phyloP scores from a whole-genome alignment of 495 filamentous ascomycete genomes.

The Trypethelium eluteriae region DNA sequence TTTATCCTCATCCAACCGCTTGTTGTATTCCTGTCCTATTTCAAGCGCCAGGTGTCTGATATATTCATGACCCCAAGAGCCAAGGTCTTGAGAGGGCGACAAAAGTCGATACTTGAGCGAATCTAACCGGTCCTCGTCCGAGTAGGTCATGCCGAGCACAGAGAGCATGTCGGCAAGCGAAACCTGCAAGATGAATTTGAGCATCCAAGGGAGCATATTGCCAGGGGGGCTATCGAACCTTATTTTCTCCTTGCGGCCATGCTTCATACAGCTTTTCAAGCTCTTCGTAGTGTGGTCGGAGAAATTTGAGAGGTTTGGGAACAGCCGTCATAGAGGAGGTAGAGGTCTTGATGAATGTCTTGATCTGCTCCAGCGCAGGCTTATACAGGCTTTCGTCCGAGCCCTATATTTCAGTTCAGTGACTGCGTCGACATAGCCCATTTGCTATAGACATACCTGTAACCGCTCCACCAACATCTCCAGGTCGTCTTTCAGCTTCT shows the following conservation, averaged over 20 bases:
- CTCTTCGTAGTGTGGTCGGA: constrained; percentile 87
- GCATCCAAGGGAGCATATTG: not conserved
- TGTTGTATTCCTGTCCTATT: constrained; percentile 86
- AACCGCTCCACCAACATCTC: constrained; percentile 97
- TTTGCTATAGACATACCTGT: constrained; percentile 49
- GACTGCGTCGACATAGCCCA: not conserved
- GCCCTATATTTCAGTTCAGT: not conserved
- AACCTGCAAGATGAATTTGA: constrained; percentile 39
- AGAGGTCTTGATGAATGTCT: constrained; percentile 94
- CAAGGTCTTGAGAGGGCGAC: constrained; percentile 82
- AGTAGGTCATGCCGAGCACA: constrained; percentile 97
- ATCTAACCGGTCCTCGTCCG: constrained; percentile 90
- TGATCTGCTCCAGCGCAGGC: constrained; percentile 87
- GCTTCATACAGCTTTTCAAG: constrained; percentile 78
- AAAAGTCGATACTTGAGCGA: constrained; percentile 91
- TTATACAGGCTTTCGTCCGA: constrained; percentile 79
- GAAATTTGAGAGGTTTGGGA: constrained; percentile 95
- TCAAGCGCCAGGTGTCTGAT: constrained; percentile 91
- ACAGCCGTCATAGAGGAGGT: constrained; percentile 99
- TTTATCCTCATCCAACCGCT: constrained; percentile 62
- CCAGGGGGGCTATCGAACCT: constrained; percentile 42
- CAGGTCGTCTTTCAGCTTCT: constrained; percentile 94
- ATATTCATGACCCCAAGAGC: constrained; percentile 98
- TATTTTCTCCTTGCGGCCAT: constrained; percentile 76
- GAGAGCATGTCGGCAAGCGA: constrained; percentile 92